Evolutionary conservation across 169 alveolate genomes (phyloP).

Genomic region (Plasmodium blacklocki): DNA sequence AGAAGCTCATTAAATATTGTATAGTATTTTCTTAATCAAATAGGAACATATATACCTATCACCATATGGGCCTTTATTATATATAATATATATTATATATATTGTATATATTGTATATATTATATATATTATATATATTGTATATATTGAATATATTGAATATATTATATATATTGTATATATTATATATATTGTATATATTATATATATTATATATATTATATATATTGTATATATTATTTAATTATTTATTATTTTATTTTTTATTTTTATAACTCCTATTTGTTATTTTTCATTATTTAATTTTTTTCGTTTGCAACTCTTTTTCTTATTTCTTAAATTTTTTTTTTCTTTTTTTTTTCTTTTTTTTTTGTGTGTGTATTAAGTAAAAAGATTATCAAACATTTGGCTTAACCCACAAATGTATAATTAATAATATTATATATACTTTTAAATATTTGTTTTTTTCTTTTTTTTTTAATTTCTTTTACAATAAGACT

Average conservation of each 20-base stretch:
- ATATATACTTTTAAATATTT: no score
- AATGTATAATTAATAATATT: no score
- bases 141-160: background rate
- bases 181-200: no score
- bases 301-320: background rate
- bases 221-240: background rate
- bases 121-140: background rate
- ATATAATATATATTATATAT: no score
- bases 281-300: background rate
- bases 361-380: background rate
- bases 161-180: no score
- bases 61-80: no score
- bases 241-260: no score
- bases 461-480: no score
- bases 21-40: conserved; percentile 48
- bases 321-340: background rate
- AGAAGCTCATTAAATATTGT: conserved; percentile 53
- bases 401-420: no score
- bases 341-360: background rate
- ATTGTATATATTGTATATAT: background rate
- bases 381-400: no score
- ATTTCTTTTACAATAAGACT: no score
- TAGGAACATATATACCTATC: background rate
- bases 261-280: background rate
- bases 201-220: background rate